Evolutionary conservation across 371 early-diverging fungal genomes (phyloP).

Genomic region (Syncephalis fuscata): DNA sequence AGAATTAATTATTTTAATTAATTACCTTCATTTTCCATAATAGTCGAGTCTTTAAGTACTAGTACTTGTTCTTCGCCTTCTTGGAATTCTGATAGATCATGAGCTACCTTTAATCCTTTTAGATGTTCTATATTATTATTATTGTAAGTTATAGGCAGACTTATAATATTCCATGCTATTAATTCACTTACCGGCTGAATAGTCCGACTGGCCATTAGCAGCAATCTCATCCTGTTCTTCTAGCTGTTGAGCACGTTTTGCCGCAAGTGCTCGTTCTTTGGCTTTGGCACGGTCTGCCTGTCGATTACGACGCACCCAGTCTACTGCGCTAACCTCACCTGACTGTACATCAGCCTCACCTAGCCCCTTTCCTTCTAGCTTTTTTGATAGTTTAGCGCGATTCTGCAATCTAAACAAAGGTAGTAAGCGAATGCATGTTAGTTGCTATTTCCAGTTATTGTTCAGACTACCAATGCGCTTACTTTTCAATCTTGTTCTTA

Average conservation of each 20-base stretch:
- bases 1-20: neutral
- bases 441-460: slow-evolving; percentile 1
- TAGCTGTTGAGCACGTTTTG: neutral
- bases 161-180: slow-evolving; percentile 11
- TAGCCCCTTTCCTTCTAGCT: slow-evolving; percentile 48
- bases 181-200: slow-evolving; percentile 8
- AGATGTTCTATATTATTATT: slow-evolving; percentile 24
- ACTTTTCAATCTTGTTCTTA: slow-evolving; percentile 33
- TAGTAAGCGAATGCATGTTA: neutral
- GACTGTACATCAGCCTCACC: slow-evolving; percentile 50
- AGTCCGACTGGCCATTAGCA: slow-evolving; percentile 9
- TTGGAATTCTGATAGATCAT: slow-evolving; percentile 47
- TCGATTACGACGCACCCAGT: slow-evolving; percentile 40
- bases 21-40: slow-evolving; percentile 34
- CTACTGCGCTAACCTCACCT: slow-evolving; percentile 12
- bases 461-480: slow-evolving; percentile 3
- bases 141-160: slow-evolving; percentile 6
- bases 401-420: slow-evolving; percentile 26
- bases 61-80: slow-evolving; percentile 67
- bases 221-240: slow-evolving; percentile 2
- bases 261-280: slow-evolving; percentile 22
- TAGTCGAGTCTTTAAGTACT: slow-evolving; percentile 68
- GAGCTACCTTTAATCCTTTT: slow-evolving; percentile 59
- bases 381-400: slow-evolving; percentile 29
- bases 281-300: slow-evolving; percentile 29